Evolutionary conservation across 352 stramenopile genomes (phyloP).

Genomic region (Globisporangium irregulare): DNA sequence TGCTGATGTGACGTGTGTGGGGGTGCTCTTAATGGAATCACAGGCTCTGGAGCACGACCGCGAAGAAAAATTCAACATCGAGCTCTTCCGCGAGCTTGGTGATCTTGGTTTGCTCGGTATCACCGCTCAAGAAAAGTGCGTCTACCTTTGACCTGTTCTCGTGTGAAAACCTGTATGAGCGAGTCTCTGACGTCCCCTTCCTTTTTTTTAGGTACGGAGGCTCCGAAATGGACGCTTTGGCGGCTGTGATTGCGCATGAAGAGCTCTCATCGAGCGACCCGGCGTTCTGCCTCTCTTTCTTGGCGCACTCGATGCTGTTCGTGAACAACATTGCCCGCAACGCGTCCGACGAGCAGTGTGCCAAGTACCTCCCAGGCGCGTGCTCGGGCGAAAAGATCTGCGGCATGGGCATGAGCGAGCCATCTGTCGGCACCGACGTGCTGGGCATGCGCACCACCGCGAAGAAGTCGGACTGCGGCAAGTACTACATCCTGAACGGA

Average conservation of each 20-base stretch:
- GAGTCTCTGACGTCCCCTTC: neutral
- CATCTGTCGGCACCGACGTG: conserved; percentile 92
- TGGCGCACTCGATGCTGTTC: conserved; percentile 93
- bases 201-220: conserved; percentile 84
- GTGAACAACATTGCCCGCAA: conserved; percentile 93
- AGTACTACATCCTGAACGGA: conserved; percentile 91
- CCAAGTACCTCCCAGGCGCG: conserved; percentile 87
- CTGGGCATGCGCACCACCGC: conserved; percentile 96
- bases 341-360: conserved; percentile 84
- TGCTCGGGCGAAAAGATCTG: conserved; percentile 95
- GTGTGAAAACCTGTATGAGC: neutral
- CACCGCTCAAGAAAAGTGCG: conserved; percentile 93
- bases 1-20: neutral
- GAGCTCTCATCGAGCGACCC: conserved; percentile 97
- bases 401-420: conserved; percentile 99
- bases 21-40: neutral
- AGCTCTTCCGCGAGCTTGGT: conserved; percentile 94
- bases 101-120: conserved; percentile 95
- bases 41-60: conserved; percentile 93
- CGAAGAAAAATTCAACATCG: conserved; percentile 97
- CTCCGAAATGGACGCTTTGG: conserved; percentile 94
- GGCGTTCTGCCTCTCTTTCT: conserved; percentile 97
- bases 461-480: conserved; percentile 75
- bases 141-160: neutral
- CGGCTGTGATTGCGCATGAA: conserved; percentile 94